A percentile compares a stretch with the other conserved stretches of the same genome.
Evolutionary conservation across 176 grass and related monocot species (phyloP).

Genomic region (Musa troglodytarum): DNA sequence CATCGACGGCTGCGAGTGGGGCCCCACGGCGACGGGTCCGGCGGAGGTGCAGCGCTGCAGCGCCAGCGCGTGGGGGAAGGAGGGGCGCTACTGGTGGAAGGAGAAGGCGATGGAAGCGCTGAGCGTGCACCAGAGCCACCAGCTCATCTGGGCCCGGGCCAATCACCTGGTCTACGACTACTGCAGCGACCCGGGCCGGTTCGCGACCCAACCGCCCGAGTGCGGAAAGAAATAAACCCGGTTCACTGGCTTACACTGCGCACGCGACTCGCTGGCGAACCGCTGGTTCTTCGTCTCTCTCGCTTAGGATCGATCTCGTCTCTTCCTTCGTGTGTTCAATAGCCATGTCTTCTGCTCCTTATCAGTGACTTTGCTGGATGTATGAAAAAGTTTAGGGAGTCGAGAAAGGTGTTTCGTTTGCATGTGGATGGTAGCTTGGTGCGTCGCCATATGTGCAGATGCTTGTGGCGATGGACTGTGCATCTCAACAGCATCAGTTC

Average conservation of each 20-base stretch:
- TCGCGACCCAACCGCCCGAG: conserved; percentile 64
- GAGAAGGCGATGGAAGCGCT: conserved; percentile 93
- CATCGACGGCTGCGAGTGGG: conserved; percentile 79
- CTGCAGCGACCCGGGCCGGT: conserved; percentile 65
- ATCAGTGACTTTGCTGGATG: not conserved
- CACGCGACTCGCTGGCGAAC: too few relatives aligned
- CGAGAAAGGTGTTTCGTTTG: not conserved
- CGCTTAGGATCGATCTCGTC: too few relatives aligned
- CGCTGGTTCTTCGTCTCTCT: too few relatives aligned
- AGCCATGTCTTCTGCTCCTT: too few relatives aligned
- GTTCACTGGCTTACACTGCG: not conserved
- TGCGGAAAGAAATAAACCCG: conserved; percentile 23
- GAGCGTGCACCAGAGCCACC: conserved; percentile 85
- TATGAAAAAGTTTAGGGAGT: conserved; percentile 11
- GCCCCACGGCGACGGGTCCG: conserved; percentile 21
- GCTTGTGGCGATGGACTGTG: too few relatives aligned
- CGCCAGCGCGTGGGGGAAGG: conserved; percentile 58
- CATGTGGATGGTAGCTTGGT: not conserved
- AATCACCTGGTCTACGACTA: conserved; percentile 96
- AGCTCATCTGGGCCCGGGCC: conserved; percentile 85
- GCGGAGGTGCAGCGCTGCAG: conserved; percentile 58
- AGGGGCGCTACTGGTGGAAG: conserved; percentile 96
- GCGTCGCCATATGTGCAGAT: too few relatives aligned
- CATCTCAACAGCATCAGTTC: too few relatives aligned
- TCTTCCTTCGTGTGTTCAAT: too few relatives aligned